Percentiles rank a stretch among this genome's conserved stretches.
phyloP scores from a whole-genome alignment of 805 yeast species.

The Metschnikowia matae region DNA sequence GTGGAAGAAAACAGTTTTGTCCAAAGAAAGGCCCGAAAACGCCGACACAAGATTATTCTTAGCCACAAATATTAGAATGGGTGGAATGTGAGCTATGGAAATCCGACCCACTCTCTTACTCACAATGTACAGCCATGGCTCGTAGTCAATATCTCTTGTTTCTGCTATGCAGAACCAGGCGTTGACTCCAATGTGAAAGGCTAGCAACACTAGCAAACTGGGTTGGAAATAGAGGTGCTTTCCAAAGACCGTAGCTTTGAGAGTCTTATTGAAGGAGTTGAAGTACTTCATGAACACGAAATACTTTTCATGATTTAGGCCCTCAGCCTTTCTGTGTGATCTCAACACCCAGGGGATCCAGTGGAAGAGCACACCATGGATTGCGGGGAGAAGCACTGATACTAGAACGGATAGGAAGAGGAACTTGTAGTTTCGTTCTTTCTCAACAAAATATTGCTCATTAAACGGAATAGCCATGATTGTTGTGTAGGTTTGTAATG shows the following conservation, averaged over 20 bases:
- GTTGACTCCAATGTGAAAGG: slow-evolving; percentile 26
- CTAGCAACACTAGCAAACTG: slow-evolving; percentile 29
- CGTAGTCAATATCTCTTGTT: slow-evolving; percentile 38
- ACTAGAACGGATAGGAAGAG: slow-evolving; percentile 34
- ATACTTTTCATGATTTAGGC: slow-evolving; percentile 17
- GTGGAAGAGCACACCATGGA: slow-evolving; percentile 40
- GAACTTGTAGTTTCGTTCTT: slow-evolving; percentile 29
- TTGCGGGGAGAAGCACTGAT: slow-evolving; percentile 21
- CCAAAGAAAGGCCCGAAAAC: slow-evolving; percentile 40
- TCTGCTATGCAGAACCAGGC: slow-evolving; percentile 26
- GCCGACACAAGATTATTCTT: slow-evolving; percentile 39
- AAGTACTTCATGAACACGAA: slow-evolving; percentile 27
- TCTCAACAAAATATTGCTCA: slow-evolving; percentile 38
- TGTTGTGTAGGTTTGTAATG: not conserved
- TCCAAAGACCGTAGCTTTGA: slow-evolving; percentile 18
- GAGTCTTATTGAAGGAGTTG: slow-evolving; percentile 26
- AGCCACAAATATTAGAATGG: slow-evolving; percentile 32
- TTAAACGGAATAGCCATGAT: slow-evolving; percentile 30
- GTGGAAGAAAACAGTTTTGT: slow-evolving; percentile 37
- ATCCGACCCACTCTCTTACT: slow-evolving; percentile 41
- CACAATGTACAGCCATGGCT: slow-evolving; percentile 36
- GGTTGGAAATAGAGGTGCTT: slow-evolving; percentile 38
- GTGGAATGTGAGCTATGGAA: slow-evolving; percentile 38
- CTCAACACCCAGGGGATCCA: slow-evolving; percentile 40
- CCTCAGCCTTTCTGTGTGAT: slow-evolving; percentile 15